Evolutionary conservation across 495 filamentous ascomycete species (phyloP), one percentile per base, ranked within the genome.

Genomic region (Xylaria palmicola): DNA sequence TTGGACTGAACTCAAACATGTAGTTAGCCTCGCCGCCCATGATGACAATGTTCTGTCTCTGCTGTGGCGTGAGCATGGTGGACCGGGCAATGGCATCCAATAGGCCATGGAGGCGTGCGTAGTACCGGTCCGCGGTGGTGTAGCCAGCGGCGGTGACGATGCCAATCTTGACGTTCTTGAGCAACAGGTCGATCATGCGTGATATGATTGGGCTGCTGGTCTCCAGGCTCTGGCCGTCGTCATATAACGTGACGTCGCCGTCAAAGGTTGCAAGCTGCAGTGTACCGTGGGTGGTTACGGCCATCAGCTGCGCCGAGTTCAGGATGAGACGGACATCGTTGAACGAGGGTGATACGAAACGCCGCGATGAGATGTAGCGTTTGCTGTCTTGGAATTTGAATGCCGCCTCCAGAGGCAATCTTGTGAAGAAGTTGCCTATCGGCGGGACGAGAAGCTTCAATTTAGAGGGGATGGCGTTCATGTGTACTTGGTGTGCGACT

Each of bases 111-210:
- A 98, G 83, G 2, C 95, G 87, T 24, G 79, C 85, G 70, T 93
- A 90, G 77, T 98, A 98, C 54, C 84, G 86, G 27, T 83, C 77
- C 2, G 90, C 88, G 27, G 95, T 91, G 15, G 90, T 93, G 76
- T 98, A 98, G 2, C 95, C 95, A 10, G 95, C 94, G 5, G 94
- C 95, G 0, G 95, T 98, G 27, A 98, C 94, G 68, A 98, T 98
- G 41, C 92, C 95, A 58, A 98, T 85, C 63, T 88, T 88, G 62
- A 89, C 86, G 66, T 82, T 79, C 58, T 82, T 80, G 60, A 72
- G 74, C 64, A 85, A 74, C 49, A 85, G 77, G 60, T 83, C 79
- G 13, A 97, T 72, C 40, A 98, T 86, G 6, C 90, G 85, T 0
- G 86, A 72, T 56, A 98, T 91, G 12, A 96, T 88, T 0, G 90